phyloP scores from a whole-genome alignment of 257 asterid species.

The Przewalskia tangutica region DNA sequence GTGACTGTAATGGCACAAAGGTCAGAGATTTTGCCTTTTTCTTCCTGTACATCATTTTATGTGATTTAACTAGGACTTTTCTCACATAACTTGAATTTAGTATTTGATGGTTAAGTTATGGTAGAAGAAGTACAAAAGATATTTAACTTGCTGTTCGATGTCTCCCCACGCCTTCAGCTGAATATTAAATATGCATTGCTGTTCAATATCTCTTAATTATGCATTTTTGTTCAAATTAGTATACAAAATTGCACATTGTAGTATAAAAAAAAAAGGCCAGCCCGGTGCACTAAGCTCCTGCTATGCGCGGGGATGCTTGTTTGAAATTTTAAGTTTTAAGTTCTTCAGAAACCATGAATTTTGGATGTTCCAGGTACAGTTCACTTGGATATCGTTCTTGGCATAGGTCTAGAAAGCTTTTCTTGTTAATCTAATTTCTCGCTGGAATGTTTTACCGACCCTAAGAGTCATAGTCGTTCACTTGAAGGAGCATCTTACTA shows the following conservation, averaged over 20 bases:
- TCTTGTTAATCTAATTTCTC: neutral
- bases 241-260: neutral
- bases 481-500: neutral
- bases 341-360: neutral
- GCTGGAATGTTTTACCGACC: neutral
- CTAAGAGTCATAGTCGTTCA: neutral
- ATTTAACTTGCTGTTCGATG: neutral
- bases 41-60: neutral
- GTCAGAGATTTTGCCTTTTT: constrained; percentile 17
- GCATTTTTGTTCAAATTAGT: neutral
- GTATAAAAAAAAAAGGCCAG: too few species aligned
- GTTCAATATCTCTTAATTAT: neutral
- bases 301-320: neutral
- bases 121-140: neutral
- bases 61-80: neutral
- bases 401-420: neutral
- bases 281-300: too few species aligned
- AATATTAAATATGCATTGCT: neutral
- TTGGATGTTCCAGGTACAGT: neutral
- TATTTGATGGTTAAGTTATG: neutral
- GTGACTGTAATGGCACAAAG: constrained; percentile 99
- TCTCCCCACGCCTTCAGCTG: neutral
- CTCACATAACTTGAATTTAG: neutral
- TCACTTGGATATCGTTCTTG: neutral
- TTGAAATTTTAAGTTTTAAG: neutral